phyloP scores from a whole-genome alignment of 495 filamentous ascomycete genomes.

The Friedmanniomyces endolithicus region DNA sequence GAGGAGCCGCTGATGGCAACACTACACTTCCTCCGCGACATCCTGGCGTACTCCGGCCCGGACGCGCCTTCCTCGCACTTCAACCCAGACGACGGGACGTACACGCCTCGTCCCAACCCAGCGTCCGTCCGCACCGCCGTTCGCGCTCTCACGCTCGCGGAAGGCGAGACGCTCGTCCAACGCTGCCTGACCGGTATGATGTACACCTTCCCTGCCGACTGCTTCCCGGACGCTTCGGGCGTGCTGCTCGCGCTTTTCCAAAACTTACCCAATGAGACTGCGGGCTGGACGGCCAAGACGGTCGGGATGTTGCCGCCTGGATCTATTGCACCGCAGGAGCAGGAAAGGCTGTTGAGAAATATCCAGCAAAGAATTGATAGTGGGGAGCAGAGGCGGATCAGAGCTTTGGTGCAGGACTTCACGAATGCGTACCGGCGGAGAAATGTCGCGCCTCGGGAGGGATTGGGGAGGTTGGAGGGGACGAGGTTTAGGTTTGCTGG shows the following conservation, averaged over 20 bases:
- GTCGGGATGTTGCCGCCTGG: conserved; percentile 72
- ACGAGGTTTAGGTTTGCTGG: conserved; percentile 64
- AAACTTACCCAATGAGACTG: conserved; percentile 63
- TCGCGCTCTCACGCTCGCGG: conserved; percentile 51
- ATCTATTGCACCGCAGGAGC: conserved; percentile 49
- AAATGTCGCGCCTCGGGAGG: conserved; percentile 89
- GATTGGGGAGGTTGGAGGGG: conserved; percentile 72
- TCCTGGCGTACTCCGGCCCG: conserved; percentile 74
- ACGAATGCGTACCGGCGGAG: conserved; percentile 84
- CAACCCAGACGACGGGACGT: conserved; percentile 35
- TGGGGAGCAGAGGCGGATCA: conserved; percentile 68
- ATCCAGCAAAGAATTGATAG: conserved; percentile 47
- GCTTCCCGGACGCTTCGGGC: conserved; percentile 83
- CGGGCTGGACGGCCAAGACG: conserved; percentile 67
- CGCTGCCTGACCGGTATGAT: conserved; percentile 92
- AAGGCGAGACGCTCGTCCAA: conserved; percentile 71
- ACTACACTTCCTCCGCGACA: conserved; percentile 85
- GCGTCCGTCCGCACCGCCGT: conserved; percentile 42
- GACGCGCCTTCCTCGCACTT: conserved; percentile 63
- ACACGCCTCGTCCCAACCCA: conserved; percentile 31
- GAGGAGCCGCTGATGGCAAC: conserved; percentile 80
- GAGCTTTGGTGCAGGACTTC: conserved; percentile 84
- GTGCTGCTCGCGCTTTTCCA: conserved; percentile 85
- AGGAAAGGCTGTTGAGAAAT: conserved; percentile 38
- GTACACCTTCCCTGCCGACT: conserved; percentile 92